These are phyloP conservation scores for Jaenimonas drosophilae DNA, from an alignment of 208 protist genomes.

Conservation along the genomic window DNA sequence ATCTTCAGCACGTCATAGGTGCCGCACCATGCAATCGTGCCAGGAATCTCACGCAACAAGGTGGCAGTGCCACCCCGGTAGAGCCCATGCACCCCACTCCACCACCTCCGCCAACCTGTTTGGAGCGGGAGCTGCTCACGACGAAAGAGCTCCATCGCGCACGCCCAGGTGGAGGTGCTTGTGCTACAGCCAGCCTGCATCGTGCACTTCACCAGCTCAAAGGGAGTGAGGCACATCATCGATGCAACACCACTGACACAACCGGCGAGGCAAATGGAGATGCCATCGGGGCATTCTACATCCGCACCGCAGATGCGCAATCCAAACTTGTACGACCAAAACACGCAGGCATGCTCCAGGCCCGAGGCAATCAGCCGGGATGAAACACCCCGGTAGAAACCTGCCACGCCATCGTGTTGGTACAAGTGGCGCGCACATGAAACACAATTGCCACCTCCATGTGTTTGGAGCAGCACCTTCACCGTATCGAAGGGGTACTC, in stretches of 20 bases:
- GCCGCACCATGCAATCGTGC: slow-evolving; percentile 74
- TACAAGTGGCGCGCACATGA: slow-evolving; percentile 41
- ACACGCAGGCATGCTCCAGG: slow-evolving; percentile 75
- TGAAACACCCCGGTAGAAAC: slow-evolving; percentile 71
- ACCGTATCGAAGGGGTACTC: slow-evolving; percentile 88
- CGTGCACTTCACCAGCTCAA: slow-evolving; percentile 81
- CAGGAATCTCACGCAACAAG: slow-evolving; percentile 74
- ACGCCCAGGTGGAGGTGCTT: not conserved
- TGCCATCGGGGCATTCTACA: slow-evolving; percentile 18
- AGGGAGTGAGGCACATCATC: slow-evolving; percentile 57
- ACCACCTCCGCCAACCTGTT: too few species aligned
- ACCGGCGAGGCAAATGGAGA: slow-evolving; percentile 45
- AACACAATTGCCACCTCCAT: slow-evolving; percentile 13
- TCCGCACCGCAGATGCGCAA: slow-evolving; percentile 33
- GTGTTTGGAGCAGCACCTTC: slow-evolving; percentile 78
- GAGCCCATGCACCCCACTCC: slow-evolving; percentile 30
- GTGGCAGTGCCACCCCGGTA: slow-evolving; percentile 62
- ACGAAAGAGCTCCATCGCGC: not conserved
- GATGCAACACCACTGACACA: slow-evolving; percentile 51
- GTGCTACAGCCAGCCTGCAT: slow-evolving; percentile 33
- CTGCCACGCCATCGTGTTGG: slow-evolving; percentile 39
- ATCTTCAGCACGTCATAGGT: slow-evolving; percentile 65
- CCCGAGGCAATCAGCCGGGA: slow-evolving; percentile 49
- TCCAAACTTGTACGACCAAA: slow-evolving; percentile 67
- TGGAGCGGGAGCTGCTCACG: too few species aligned